Evolutionary conservation across 192 early-diverging fungal genomes (phyloP).

Genomic region (Backusella morwellensis): DNA sequence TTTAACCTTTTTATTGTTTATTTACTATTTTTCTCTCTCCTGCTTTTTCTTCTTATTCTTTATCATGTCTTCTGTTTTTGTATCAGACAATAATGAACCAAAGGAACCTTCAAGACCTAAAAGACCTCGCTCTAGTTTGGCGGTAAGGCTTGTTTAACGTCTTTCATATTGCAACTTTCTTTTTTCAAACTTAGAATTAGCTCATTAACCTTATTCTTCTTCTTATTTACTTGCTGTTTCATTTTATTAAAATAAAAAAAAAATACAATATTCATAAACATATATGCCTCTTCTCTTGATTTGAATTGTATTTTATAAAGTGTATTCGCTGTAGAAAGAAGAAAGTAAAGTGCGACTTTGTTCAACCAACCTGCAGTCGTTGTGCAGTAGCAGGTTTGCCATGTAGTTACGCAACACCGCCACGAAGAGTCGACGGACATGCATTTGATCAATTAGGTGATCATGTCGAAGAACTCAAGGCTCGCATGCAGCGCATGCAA

Average conservation of each 20-base stretch:
- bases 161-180: not conserved
- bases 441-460: constrained; percentile 43
- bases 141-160: constrained; percentile 20
- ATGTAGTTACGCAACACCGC: constrained; percentile 41
- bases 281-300: not conserved
- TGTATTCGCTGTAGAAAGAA: constrained; percentile 43
- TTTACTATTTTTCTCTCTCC: not conserved
- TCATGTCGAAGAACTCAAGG: constrained; percentile 42
- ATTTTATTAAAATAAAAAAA: not conserved
- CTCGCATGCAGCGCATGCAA: constrained; percentile 43
- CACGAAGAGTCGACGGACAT: constrained; percentile 39
- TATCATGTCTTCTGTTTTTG: constrained; percentile 17
- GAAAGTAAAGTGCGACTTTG: constrained; percentile 42
- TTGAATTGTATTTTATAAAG: constrained; percentile 14
- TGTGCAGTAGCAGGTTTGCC: constrained; percentile 38
- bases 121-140: constrained; percentile 34
- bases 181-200: not conserved
- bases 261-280: not conserved
- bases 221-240: not conserved
- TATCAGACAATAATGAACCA: constrained; percentile 10
- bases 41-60: not conserved
- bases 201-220: not conserved
- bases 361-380: constrained; percentile 35
- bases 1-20: not conserved
- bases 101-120: constrained; percentile 27